Conservation (phyloP, 139 green algal species). For the Chlamydomonas schloesseri region DNA sequence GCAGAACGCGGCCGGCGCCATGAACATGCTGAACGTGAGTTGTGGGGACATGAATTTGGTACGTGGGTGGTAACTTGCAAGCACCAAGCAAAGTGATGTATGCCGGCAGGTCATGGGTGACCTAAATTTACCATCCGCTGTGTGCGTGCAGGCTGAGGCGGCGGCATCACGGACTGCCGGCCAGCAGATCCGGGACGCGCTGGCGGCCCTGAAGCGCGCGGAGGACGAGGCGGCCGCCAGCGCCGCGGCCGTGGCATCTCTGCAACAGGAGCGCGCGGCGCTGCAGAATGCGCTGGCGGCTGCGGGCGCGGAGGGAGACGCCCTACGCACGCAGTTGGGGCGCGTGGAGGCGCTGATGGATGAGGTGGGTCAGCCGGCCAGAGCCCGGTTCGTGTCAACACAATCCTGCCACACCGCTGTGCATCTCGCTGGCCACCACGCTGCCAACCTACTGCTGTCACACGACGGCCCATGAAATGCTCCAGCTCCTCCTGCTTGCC, state of each 20-base stretch:
- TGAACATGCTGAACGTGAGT: slow-evolving; percentile 48
- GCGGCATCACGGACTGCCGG: not conserved
- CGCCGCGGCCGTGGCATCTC: not conserved
- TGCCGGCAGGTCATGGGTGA: too few species aligned
- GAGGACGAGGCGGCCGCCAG: not conserved
- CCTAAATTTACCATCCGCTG: too few species aligned
- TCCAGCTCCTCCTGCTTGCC: too few species aligned
- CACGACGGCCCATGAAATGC: too few species aligned
- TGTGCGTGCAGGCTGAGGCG: slow-evolving; percentile 34
- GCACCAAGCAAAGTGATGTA: too few species aligned
- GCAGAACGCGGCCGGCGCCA: slow-evolving; percentile 49
- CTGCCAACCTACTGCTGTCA: too few species aligned
- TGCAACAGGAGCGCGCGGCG: slow-evolving; percentile 19
- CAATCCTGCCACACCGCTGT: too few species aligned
- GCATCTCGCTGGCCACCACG: too few species aligned
- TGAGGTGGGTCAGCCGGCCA: too few species aligned
- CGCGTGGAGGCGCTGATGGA: slow-evolving; percentile 36
- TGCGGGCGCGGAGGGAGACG: not conserved
- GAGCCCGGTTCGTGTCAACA: too few species aligned
- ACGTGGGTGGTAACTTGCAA: too few species aligned
- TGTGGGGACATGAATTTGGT: too few species aligned
- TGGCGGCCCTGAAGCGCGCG: not conserved
- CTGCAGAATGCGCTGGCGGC: slow-evolving; percentile 10
- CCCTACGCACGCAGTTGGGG: slow-evolving; percentile 19
- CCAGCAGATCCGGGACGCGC: slow-evolving; percentile 2